phyloP scores from a whole-genome alignment of 805 yeast genomes.

The Myxozyma mucilagina region DNA sequence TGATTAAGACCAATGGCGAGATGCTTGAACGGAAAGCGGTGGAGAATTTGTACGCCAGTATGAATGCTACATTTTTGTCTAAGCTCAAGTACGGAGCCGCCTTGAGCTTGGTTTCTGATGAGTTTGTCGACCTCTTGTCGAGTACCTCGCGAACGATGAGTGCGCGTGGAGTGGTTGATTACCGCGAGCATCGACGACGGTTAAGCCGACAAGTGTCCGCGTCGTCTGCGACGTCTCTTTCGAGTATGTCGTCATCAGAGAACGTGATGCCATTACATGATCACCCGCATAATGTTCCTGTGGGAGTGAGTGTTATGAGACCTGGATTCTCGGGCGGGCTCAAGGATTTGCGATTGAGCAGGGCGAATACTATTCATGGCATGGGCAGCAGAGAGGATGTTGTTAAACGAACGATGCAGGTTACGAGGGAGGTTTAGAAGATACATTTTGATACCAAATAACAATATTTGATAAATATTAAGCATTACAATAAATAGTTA shows the following conservation, averaged over 20 bases:
- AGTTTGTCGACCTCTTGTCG: conserved; percentile 16
- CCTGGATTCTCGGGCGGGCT: conserved; percentile 14
- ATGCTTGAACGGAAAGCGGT: neutral
- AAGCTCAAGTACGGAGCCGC: conserved; percentile 26
- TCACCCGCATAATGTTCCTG: conserved; percentile 7
- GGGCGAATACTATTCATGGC: conserved; percentile 21
- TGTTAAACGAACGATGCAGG: conserved; percentile 2
- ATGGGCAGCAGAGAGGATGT: neutral
- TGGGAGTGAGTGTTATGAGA: neutral
- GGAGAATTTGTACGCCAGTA: conserved; percentile 7
- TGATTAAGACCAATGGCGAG: conserved; percentile 3
- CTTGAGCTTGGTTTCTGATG: conserved; percentile 22
- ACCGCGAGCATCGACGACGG: conserved; percentile 18
- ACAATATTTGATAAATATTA: neutral
- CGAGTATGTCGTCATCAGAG: neutral
- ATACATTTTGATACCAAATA: neutral
- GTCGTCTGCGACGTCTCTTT: too few species aligned
- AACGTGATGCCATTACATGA: conserved; percentile 25
- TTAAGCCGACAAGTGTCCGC: neutral
- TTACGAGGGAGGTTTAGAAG: neutral
- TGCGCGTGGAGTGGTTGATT: conserved; percentile 10
- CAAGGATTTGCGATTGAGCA: conserved; percentile 18
- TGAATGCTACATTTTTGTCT: conserved; percentile 17
- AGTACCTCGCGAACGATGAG: conserved; percentile 2
- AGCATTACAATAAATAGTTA: neutral